These are phyloP conservation scores for Centaurea solstitialis DNA, from an alignment of 129 eudicot genomes.

Conservation along the genomic window DNA sequence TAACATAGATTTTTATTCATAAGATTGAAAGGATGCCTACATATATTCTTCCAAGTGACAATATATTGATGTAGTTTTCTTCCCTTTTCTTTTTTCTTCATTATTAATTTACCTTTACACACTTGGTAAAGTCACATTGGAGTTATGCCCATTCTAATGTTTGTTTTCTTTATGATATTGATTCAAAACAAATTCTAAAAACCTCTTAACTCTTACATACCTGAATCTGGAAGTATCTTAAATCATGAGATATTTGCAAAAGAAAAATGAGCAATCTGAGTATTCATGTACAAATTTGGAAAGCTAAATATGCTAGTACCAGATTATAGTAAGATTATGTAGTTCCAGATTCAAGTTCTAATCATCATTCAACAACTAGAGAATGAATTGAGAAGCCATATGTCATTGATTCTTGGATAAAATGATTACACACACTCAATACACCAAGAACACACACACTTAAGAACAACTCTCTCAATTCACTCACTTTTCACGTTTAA, in stretches of 20 bases:
- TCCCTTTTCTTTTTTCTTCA: background rate
- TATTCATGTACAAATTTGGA: background rate
- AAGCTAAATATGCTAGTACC: background rate
- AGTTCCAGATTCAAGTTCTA: too few species aligned
- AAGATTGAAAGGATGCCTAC: too few species aligned
- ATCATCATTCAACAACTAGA: too few species aligned
- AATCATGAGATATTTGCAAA: conserved; percentile 73
- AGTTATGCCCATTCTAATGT: background rate
- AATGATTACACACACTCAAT: too few species aligned
- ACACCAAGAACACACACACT: too few species aligned
- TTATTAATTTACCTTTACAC: background rate
- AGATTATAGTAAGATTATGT: conserved; percentile 25
- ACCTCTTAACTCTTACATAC: conserved; percentile 33
- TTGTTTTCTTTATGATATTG: background rate
- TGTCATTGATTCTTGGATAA: too few species aligned
- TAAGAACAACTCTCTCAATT: too few species aligned
- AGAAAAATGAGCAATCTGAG: background rate
- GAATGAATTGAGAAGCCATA: too few species aligned
- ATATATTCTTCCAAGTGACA: too few species aligned
- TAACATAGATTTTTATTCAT: too few species aligned
- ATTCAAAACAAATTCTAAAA: background rate
- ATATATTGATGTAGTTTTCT: background rate
- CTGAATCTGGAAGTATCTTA: conserved; percentile 75
- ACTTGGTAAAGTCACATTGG: background rate
- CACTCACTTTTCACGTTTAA: too few species aligned